Conservation (phyloP, 2,329 filamentous ascomycete species). For the Ophiobolus disseminans region DNA sequence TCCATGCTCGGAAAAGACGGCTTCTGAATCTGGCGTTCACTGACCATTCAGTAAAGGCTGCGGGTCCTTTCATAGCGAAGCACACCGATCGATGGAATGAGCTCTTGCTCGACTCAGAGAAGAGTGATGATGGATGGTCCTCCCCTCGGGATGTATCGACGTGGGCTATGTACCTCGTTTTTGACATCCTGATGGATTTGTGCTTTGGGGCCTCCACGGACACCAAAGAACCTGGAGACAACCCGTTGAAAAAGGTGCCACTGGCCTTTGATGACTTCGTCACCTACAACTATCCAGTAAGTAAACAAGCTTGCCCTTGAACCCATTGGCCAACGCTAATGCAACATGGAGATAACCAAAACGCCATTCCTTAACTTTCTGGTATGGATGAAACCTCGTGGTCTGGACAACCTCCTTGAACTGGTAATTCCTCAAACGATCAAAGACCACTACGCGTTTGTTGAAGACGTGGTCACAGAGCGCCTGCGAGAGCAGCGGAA, state of each 20-base stretch:
- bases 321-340: too few species aligned
- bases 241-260: constrained; percentile 19
- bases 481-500: constrained; percentile 6
- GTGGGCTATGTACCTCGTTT: constrained; percentile 44
- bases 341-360: constrained; percentile 15
- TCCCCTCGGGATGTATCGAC: constrained; percentile 8
- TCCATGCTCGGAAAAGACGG: constrained; percentile 20
- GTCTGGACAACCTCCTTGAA: constrained; percentile 14
- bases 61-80: constrained; percentile 11
- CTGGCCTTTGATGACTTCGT: constrained; percentile 12
- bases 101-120: constrained; percentile 2
- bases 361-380: constrained; percentile 12
- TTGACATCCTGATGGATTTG: constrained; percentile 55
- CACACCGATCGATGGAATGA: constrained; percentile 25
- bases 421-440: constrained; percentile 6
- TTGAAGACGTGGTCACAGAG: constrained; percentile 4
- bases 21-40: constrained; percentile 24
- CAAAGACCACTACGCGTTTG: constrained; percentile 12
- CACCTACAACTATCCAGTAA: constrained; percentile 14
- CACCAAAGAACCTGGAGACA: constrained; percentile 36
- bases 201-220: constrained; percentile 44
- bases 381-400: constrained; percentile 22
- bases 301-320: background rate
- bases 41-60: constrained; percentile 18
- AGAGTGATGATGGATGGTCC: constrained; percentile 13